Percentiles rank a stretch among this genome's conserved stretches.
Conservation (phyloP, 371 early-diverging fungal genomes). For the Mortierella sp. region DNA sequence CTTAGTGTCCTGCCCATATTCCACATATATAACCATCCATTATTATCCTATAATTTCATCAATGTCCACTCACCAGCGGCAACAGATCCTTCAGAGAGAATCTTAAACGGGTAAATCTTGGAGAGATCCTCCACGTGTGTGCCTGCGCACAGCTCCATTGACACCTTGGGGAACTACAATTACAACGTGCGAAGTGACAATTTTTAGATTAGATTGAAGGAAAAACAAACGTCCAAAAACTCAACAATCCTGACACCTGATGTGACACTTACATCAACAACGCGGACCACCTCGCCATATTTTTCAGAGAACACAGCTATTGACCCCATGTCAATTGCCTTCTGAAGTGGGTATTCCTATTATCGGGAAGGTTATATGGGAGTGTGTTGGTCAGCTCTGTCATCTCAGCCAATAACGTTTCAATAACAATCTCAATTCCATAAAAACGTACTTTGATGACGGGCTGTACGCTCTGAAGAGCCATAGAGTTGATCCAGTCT, state of each 20-base stretch:
- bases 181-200: no score
- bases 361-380: neutral
- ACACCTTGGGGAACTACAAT: conserved; percentile 65
- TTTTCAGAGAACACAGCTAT: conserved; percentile 80
- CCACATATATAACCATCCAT: neutral
- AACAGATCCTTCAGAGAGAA: conserved; percentile 76
- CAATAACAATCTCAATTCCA: neutral
- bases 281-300: conserved; percentile 75
- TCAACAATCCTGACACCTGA: neutral
- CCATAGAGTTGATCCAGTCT: conserved; percentile 71
- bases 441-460: conserved; percentile 57
- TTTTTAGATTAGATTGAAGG: neutral
- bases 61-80: conserved; percentile 67
- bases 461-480: conserved; percentile 58
- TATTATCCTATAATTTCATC: no score
- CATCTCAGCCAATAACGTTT: neutral
- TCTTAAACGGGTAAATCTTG: conserved; percentile 79
- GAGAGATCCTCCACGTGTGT: conserved; percentile 78
- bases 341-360: conserved; percentile 68
- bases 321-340: conserved; percentile 76
- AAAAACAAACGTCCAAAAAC: neutral
- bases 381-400: neutral
- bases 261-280: conserved; percentile 62
- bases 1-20: neutral
- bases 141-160: conserved; percentile 83